These are phyloP conservation scores for Akanthomyces muscarius DNA, from an alignment of 2,329 filamentous ascomycete species.

Conservation along the genomic window DNA sequence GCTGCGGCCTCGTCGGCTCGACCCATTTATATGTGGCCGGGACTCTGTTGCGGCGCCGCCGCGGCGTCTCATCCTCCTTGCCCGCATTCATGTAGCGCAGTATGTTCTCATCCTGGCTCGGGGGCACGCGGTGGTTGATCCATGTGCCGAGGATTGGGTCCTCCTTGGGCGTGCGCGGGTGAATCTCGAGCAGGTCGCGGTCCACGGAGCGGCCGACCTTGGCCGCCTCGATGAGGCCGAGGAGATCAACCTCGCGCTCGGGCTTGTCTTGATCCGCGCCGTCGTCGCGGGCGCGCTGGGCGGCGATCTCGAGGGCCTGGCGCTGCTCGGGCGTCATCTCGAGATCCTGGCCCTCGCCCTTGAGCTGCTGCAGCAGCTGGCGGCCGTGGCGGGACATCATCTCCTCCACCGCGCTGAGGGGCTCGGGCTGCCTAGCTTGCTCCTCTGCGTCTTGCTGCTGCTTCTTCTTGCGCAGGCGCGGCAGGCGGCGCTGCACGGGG, in stretches of 20 bases:
- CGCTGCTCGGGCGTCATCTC: conserved; percentile 24
- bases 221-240: conserved; percentile 30
- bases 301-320: conserved; percentile 20
- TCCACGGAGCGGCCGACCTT: conserved; percentile 25
- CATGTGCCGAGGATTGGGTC: conserved; percentile 34
- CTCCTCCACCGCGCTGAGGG: conserved; percentile 22
- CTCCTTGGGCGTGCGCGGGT: conserved; percentile 37
- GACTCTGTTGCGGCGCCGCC: not conserved
- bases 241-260: conserved; percentile 28
- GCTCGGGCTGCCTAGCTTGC: conserved; percentile 15
- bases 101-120: conserved; percentile 37
- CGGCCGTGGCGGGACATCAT: conserved; percentile 21
- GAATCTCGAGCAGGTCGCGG: conserved; percentile 35
- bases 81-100: conserved; percentile 26
- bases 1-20: conserved; percentile 21
- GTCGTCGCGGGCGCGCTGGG: conserved; percentile 11
- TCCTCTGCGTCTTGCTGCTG: conserved; percentile 21
- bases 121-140: conserved; percentile 30
- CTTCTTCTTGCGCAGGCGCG: conserved; percentile 24
- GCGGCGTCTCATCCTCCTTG: conserved; percentile 5
- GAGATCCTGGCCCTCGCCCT: conserved; percentile 18
- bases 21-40: conserved; percentile 21
- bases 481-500: conserved; percentile 23
- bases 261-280: conserved; percentile 15
- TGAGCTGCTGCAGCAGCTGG: conserved; percentile 16